Evolutionary conservation across 2,329 filamentous ascomycete species (phyloP).

Genomic region (Verticillium albo-atrum): DNA sequence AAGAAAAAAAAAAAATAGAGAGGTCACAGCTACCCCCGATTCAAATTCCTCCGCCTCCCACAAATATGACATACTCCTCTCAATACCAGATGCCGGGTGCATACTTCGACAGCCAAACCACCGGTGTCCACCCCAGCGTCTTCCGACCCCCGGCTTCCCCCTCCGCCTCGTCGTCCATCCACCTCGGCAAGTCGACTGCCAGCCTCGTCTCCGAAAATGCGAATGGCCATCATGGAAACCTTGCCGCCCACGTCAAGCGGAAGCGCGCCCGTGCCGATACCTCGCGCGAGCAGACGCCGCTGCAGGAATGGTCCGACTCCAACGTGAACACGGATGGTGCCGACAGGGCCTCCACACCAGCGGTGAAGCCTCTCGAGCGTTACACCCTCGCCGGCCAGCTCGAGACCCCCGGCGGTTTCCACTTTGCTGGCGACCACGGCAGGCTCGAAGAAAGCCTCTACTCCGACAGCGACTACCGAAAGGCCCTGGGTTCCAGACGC

Average conservation of each 20-base stretch:
- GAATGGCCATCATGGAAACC: slow-evolving; percentile 6
- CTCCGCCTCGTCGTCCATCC: slow-evolving; percentile 11
- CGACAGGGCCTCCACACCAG: not conserved
- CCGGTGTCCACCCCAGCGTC: slow-evolving; percentile 37
- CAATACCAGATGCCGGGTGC: slow-evolving; percentile 27
- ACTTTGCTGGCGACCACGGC: slow-evolving; percentile 21
- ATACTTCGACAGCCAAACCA: slow-evolving; percentile 25
- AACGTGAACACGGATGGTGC: slow-evolving; percentile 21
- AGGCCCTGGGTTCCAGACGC: slow-evolving; percentile 44
- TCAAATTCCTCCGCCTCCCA: not conserved
- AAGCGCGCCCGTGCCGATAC: slow-evolving; percentile 31
- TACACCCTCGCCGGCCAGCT: slow-evolving; percentile 53
- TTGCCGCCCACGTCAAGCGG: slow-evolving; percentile 35
- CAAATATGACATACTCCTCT: slow-evolving; percentile 23
- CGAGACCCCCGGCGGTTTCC: slow-evolving; percentile 36
- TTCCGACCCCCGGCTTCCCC: slow-evolving; percentile 40
- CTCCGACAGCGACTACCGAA: slow-evolving; percentile 53
- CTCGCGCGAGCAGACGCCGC: slow-evolving; percentile 25
- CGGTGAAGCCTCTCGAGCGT: slow-evolving; percentile 14
- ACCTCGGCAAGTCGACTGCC: slow-evolving; percentile 32
- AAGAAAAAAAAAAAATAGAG: not conserved
- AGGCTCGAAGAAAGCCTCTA: slow-evolving; percentile 50
- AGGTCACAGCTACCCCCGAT: not conserved
- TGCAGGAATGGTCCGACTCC: slow-evolving; percentile 24
- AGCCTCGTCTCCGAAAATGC: slow-evolving; percentile 32